Evolutionary conservation across 2,329 filamentous ascomycete species (phyloP), one percentile per base, ranked within the genome.

Genomic region (Clarireedia monteithiana): DNA sequence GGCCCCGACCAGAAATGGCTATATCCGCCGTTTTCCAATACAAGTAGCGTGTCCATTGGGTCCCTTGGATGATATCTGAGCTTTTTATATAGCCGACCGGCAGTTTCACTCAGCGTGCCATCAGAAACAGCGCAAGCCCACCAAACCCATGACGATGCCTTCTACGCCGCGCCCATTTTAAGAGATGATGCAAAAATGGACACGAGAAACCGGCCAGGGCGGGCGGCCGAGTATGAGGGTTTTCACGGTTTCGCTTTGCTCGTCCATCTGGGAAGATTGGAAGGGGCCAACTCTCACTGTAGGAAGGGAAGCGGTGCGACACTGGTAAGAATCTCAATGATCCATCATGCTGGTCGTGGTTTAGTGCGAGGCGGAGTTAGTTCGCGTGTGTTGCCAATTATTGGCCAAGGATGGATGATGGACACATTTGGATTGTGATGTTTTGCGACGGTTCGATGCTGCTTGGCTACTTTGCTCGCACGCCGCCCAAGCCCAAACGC

Each of bases 161-260:
- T 52, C 23, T 24, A 17, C 42, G 14, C 49, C 39, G 20, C 34
- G 20, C 34, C 30, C 5, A 45, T 48, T 39, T 34, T 27, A 26
- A 36, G 44, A 7, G 39, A 34, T 53, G 53, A 57, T 59, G 45
- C 48, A 60, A 63, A 60, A 60, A 58, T 61, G 60, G 60, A 61
- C 56, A 61, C 59, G 61, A 59, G 59, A 58, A 58, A 55, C 36
- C 23, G 17, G 30, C 17, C 48, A 20, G 48, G 17, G 14, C 9
- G 15, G 38, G 45, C 30, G 45, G 20, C 27, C 30, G 20, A 49
- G 30, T 46, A 27, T 46, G 39, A 39, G 27, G 34, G 17, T n/a
- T 42, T 40, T 10, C 46, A 14, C 30, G 26, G 30, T 45, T 55
- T 55, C 15, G 39, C 34, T n/a, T 55, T 39, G 44, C 44, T 45